Base-by-base conservation (phyloP, 1,139 yeast species). In the Pichia cactophila region DNA sequence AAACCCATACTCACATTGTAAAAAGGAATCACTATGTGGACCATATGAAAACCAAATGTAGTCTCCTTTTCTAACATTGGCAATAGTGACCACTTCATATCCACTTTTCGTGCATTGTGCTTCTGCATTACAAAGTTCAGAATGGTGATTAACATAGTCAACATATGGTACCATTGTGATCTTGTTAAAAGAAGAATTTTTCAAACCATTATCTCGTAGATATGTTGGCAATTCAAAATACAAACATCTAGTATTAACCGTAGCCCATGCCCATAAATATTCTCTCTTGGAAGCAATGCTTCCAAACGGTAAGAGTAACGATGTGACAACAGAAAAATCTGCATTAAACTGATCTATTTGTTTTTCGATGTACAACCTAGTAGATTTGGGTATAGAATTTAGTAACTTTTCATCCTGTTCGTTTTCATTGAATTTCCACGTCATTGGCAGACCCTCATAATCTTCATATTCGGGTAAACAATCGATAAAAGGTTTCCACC, bases 101-200 rank as follows among this genome's bases (percentile, higher is more conserved):
- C 58, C 75, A 75, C 48, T 26, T 16, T 46, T 47, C 3, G 52
- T 42, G 26, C 77, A 72, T 42, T 73, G 31, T 6, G 57, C 71
- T 45, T 81, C 64, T 2, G 66, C 65, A 53, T 87, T 81, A 46
- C 75, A 77, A 41, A 78, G 80, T 1, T 71, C 71, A 35, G 75
- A 66, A 11, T 80, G 70, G 65, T 92, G 97, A 67, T 92, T 92
- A 50, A 92, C 69, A 62, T 86, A 86, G 69, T 92, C 98, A 14
- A 90, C 90, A 56, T 72, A 83, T 0, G 98, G 98, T 0, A 94
- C 97, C 79, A 92, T 70, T 1, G 97, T 87, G 66, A 89, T 83
- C 61, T 87, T 85, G 57, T 85, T 89, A 23, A 59, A 74, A 46
- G 50, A 68, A 43, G 61, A 66, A 62, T 58, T n/a, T 3, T 42